Percentiles rank a stretch among this genome's conserved stretches.
These are phyloP conservation scores for Thelephora terrestris DNA, from an alignment of 1,284 basidiomycete species.

Conservation along the genomic window DNA sequence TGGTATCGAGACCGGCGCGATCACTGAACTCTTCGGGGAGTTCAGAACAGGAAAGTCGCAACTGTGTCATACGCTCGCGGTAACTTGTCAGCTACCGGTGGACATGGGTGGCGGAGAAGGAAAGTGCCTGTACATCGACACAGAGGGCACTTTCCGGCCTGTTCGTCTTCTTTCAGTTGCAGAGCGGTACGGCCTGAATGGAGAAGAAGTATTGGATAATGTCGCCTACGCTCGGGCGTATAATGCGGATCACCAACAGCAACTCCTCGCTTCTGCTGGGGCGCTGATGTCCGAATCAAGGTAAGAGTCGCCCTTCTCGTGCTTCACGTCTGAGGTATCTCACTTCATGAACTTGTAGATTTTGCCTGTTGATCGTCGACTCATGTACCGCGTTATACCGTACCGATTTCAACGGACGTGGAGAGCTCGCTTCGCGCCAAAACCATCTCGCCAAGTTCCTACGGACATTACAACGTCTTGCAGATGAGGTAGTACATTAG, in stretches of 20 bases:
- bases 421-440: conserved; percentile 92
- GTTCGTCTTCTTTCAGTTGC: conserved; percentile 91
- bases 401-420: conserved; percentile 93
- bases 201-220: conserved; percentile 97
- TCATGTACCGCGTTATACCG: conserved; percentile 95
- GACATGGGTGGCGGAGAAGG: conserved; percentile 99
- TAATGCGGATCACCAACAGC: conserved; percentile 96
- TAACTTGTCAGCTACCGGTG: conserved; percentile 95
- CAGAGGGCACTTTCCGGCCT: conserved; percentile 97
- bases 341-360: conserved; percentile 40
- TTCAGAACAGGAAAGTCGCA: conserved; percentile 99
- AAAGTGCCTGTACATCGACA: conserved; percentile 98
- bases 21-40: conserved; percentile 98
- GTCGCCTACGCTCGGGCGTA: conserved; percentile 98
- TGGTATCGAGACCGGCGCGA: conserved; percentile 96
- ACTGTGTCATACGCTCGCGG: conserved; percentile 95
- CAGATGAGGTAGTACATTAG: conserved; percentile 71
- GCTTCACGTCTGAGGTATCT: conserved; percentile 4
- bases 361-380: conserved; percentile 94
- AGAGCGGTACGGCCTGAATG: conserved; percentile 91
- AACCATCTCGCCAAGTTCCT: conserved; percentile 97
- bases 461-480: conserved; percentile 84
- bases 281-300: conserved; percentile 97
- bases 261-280: conserved; percentile 84
- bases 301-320: conserved; percentile 32